Evolutionary conservation across 1,139 yeast species (phyloP), one percentile per base, ranked within the genome.

Genomic region (Martiniozyma asiatica): DNA sequence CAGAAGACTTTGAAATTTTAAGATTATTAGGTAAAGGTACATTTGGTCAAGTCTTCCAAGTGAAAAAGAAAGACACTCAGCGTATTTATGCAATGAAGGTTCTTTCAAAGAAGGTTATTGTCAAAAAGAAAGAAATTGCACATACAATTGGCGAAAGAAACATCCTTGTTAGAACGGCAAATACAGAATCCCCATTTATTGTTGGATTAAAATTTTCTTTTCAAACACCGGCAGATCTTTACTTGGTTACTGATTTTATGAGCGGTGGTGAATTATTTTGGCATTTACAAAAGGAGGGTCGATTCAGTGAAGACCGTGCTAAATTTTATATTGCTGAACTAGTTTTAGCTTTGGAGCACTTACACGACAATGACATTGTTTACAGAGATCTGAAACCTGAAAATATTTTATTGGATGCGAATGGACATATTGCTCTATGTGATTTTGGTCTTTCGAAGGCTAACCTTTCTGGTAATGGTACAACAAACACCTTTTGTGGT

Each of bases 51-150:
- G 98, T 89, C 24, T 89, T 78, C 56, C 97, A 87, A 58, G 98
- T 89, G 27, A 75, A 80, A 43, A 89, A 87, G 65, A 68, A 67
- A 47, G 97, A 87, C 50, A 84, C 93, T 4, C 72, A 73, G 35
- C 69, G 96, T 45, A 77, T 89, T 37, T 89, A 89, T 53, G 98
- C 98, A 27, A 89, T 89, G 98, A 89, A 89, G 57, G 93, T 89
- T 17, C 68, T 89, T 33, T 79, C 93, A 20, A 89, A 89, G 54
- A 85, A 85, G 53, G 92, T 85, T 26, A 89, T 89, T 57, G 95
- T 89, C 32, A 85, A 82, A 56, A 89, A 87, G 66, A 87, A 87
- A 56, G 98, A 89, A 57, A 80, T 89, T 44, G 96, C 96, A 2
- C 98, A 89, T 55, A 89, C 98, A 3, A 84, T 89, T 46, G 97